Evolutionary conservation across 257 asterid species (phyloP), one percentile per base, ranked within the genome.

Genomic region (Thymus quinquecostatus): DNA sequence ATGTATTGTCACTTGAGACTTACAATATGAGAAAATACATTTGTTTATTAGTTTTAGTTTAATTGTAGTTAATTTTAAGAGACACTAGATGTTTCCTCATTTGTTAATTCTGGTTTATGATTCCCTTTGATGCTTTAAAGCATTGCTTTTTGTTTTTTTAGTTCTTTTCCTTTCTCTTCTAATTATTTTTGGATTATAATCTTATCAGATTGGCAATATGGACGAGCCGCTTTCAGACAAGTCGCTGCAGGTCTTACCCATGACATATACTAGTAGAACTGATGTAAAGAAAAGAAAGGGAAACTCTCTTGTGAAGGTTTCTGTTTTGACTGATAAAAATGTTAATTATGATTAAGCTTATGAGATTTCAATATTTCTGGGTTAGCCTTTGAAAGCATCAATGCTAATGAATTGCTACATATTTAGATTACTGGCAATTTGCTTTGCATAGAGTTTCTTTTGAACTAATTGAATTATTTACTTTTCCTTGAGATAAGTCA

Each of bases 121-220:
- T 40, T 64, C 65, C 43, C 28, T 69, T 53, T 64, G 53, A 66
- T 54, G 2, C 14, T 44, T 21, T 58, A 13, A 29, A 43, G 49
- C 41, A 73, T 60, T 21, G 27, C 34, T 62, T 57, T 40, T 70
- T 34, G 7, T 9, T 13, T 10, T 49, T 44, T 43, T 43, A 13
- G 0, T 10, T 64, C 1, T 43, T 30, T 56, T 58, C 1, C 44
- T 38, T 8, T 11, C 32, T 51, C 68, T 59, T 47, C 32, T 61
- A 6, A 45, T 49, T 41, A 43, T 10, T 58, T 34, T 64, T 61
- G 54, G 64, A 14, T 57, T 57, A 41, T 60, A 27, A 21, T 79
- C 53, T 36, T 72, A 67, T 50, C 75, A 81, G 85, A 60, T 57
- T 66, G 80, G 61, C 70, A 64, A 44, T 10, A 74, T 65, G 63